Evolutionary conservation across 495 filamentous ascomycete species (phyloP), one percentile per base, ranked within the genome.

Genomic region (Geoglossum glabrum): DNA sequence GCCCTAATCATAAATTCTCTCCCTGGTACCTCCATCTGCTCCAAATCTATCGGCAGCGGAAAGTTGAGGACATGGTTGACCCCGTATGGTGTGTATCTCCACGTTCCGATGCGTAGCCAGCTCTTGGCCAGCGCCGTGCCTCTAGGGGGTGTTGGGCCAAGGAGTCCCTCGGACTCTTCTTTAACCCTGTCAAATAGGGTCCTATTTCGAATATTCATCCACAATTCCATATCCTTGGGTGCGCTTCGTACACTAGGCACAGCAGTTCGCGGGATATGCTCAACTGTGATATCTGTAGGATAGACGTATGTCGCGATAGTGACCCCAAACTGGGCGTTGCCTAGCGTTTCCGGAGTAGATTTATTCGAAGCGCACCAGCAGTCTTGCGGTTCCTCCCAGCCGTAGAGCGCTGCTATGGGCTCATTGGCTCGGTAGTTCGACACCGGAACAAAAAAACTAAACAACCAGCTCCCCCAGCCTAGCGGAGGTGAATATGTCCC

Each of bases 211-310:
- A 52, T 15, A 4, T 13, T 50, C 7, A 52, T 56, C 54, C 52
- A 60, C 26, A 60, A 19, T n/a, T 60, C 58, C 31, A 60, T 30
- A 15, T 57, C 30, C 21, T 50, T 30, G 9, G 58, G 58, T 47
- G 58, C 58, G 25, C 7, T 30, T 34, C 34, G 54, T 30, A 59
- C 43, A 33, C 33, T 33, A 33, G 43, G 52, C n/a, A 54, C 43
- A 8, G 54, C 58, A 13, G 52, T 43, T 26, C n/a, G 21, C 25
- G 58, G 58, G 33, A 59, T 46, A 27, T 60, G 54, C 31, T 60
- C 58, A 33, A 60, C 30, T 10, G 34, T 57, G 23, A 57, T 43
- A 26, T 60, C 34, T 6, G 28, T 57, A 9, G 58, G 58, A n/a
- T 60, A 57, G 1, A 60, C 43, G 8, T 60, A 3, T 7, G 11